Evolutionary conservation across 371 early-diverging fungal species (phyloP).

Genomic region (Syncephalastrum contaminatum): DNA sequence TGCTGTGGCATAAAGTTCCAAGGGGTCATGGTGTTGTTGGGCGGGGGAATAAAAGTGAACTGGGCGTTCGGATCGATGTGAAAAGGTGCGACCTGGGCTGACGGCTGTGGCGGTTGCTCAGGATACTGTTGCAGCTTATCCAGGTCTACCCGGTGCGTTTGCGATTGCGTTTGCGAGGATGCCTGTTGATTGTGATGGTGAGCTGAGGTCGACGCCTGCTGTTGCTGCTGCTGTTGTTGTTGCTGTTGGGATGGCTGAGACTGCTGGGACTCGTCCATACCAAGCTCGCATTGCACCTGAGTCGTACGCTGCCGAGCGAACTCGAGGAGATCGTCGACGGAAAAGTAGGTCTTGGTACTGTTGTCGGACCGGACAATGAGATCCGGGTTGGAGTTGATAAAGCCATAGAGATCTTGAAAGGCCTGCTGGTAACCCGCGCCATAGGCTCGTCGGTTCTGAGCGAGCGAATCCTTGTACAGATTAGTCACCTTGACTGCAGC

Average conservation of each 20-base stretch:
- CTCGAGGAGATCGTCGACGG: constrained; percentile 54
- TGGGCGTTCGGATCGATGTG: constrained; percentile 48
- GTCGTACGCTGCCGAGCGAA: constrained; percentile 53
- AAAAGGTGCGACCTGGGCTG: constrained; percentile 23
- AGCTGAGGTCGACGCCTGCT: constrained; percentile 15
- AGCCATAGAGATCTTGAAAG: constrained; percentile 65
- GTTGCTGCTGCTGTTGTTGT: constrained; percentile 16
- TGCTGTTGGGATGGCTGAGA: constrained; percentile 12
- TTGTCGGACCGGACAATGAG: constrained; percentile 20
- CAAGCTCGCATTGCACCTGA: constrained; percentile 42
- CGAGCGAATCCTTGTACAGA: constrained; percentile 69
- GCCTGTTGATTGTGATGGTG: constrained; percentile 5
- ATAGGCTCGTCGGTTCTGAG: constrained; percentile 62
- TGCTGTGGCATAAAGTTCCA: constrained; percentile 9
- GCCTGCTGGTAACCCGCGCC: constrained; percentile 74
- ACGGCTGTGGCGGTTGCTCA: constrained; percentile 9
- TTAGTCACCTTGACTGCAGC: constrained; percentile 72
- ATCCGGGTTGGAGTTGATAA: constrained; percentile 51
- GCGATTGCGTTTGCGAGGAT: too few species aligned
- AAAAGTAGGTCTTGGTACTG: constrained; percentile 30
- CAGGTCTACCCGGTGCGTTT: too few species aligned
- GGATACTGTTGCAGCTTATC: not conserved
- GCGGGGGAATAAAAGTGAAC: constrained; percentile 38
- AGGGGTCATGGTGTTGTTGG: constrained; percentile 2
- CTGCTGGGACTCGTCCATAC: constrained; percentile 17